Conservation (phyloP, 208 protist species). For the Balamuthia mandrillaris region DNA sequence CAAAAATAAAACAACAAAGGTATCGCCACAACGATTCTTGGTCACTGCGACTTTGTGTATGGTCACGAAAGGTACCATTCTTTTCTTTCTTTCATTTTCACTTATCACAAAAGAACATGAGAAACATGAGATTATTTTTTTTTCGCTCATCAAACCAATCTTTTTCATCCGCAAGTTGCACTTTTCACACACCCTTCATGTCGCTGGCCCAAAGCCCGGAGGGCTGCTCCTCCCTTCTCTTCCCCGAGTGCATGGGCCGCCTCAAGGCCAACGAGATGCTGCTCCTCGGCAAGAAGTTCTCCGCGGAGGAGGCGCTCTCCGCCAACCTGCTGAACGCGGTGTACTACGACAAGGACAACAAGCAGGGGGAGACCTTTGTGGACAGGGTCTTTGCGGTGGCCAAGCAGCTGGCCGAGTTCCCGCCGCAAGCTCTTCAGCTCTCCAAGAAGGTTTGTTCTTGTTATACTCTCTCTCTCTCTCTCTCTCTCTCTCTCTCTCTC, state of each 20-base stretch:
- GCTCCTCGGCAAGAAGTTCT: conserved; percentile 21
- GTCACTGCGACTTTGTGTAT: conserved; percentile 37
- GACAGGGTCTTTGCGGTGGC: conserved; percentile 21
- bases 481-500: neutral
- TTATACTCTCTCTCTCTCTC: neutral
- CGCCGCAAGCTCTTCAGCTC: neutral
- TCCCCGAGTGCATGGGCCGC: conserved; percentile 12
- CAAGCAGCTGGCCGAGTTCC: neutral
- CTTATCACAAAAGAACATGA: neutral
- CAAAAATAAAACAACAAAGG: neutral
- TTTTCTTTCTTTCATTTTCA: neutral
- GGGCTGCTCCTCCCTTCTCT: conserved; percentile 32
- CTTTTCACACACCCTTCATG: conserved; percentile 36
- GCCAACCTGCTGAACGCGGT: conserved; percentile 23
- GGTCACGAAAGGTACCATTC: neutral
- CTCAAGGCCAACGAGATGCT: conserved; percentile 36
- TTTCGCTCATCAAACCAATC: neutral
- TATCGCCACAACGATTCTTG: conserved; percentile 11
- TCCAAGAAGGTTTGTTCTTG: neutral
- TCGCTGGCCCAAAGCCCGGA: conserved; percentile 30
- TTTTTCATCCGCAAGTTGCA: neutral
- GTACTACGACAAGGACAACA: neutral
- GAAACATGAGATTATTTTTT: neutral
- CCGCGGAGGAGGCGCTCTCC: neutral
- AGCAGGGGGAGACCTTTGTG: neutral